Evolutionary conservation across 1,284 basidiomycete genomes (phyloP).

Genomic region (Sphaerobolus stellatus): DNA sequence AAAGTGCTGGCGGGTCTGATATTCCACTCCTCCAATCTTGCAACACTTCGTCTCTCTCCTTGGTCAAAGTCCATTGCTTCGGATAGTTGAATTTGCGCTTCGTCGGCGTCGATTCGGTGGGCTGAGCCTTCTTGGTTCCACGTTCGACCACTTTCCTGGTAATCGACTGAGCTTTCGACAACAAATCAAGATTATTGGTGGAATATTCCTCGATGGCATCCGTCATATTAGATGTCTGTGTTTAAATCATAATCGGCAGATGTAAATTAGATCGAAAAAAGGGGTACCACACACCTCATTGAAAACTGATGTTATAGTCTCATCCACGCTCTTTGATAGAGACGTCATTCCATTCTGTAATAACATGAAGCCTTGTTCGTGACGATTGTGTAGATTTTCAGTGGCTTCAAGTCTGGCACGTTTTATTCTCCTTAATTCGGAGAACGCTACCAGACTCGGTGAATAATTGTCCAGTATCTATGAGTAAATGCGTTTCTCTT

Average conservation of each 20-base stretch:
- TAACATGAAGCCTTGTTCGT: slow-evolving; percentile 51
- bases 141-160: slow-evolving; percentile 54
- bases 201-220: no score
- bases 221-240: no score
- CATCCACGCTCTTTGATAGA: slow-evolving; percentile 50
- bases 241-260: no score
- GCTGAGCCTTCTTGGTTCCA: slow-evolving; percentile 58
- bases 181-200: no score
- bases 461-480: neutral
- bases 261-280: no score
- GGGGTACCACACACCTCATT: slow-evolving; percentile 46
- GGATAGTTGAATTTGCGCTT: slow-evolving; percentile 68
- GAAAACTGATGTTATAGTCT: no score
- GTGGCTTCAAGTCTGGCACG: slow-evolving; percentile 63
- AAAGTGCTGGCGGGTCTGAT: no score
- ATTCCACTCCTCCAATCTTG: neutral
- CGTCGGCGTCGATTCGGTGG: slow-evolving; percentile 69
- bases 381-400: slow-evolving; percentile 45
- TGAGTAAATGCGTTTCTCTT: slow-evolving; percentile 40
- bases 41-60: slow-evolving; percentile 2
- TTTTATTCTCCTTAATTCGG: slow-evolving; percentile 61
- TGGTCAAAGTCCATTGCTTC: slow-evolving; percentile 52
- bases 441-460: slow-evolving; percentile 45
- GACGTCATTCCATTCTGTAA: slow-evolving; percentile 51
- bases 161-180: slow-evolving; percentile 47